Base-by-base conservation (phyloP, 2,329 filamentous ascomycete genomes). In the Ceratocystiopsis sp. region DNA sequence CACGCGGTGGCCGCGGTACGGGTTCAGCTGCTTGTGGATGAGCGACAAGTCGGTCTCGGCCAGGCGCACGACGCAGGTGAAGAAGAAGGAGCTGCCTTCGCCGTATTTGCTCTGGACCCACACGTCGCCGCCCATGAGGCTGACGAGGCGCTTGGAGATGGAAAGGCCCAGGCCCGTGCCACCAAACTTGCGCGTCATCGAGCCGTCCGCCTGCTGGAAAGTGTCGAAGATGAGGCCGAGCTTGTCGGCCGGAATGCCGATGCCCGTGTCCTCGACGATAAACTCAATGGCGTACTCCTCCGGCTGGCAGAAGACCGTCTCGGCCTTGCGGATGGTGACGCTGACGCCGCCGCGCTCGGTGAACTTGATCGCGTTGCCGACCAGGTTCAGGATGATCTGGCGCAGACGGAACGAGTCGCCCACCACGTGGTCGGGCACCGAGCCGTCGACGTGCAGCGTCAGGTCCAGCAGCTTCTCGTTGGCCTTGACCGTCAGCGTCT, bases 311-410 rank as follows among this genome's bases (percentile, higher is more conserved):
- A 76, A 69, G 40, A 78, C 72, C 40, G 78, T 71, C 48, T 75
- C 68, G 29, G 83, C 66, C 55, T 74, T 69, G 51, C 79, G 78
- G 53, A 96, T 95, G n/a, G 82, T 86, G 42, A 96, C 75, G 59
- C 87, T 93, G 54, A 98, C 91, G 59, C 94, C 86, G 48, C 91
- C 91, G 54, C 93, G 81, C 61, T 96, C 89, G 3, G 91, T 96
- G 60, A 98, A 98, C 59, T 98, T 98, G 69, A 98, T 95, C 44
- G 91, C 89, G 55, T 98, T 98, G 56, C 91, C 91, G 43, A 96
- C 89, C 45, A 98, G 68, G 62, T 98, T 98, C 45, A 96, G 73
- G 49, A 96, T 95, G 53, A 98, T 93, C 62, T 98, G 91, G 49
- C 89, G 78, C 45, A 96, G 67, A 61, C 91, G 81, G 80, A 95